Percentiles rank a stretch among this genome's conserved stretches.
phyloP scores from a whole-genome alignment of 495 filamentous ascomycete species.

The Talaromyces wortmannii region DNA sequence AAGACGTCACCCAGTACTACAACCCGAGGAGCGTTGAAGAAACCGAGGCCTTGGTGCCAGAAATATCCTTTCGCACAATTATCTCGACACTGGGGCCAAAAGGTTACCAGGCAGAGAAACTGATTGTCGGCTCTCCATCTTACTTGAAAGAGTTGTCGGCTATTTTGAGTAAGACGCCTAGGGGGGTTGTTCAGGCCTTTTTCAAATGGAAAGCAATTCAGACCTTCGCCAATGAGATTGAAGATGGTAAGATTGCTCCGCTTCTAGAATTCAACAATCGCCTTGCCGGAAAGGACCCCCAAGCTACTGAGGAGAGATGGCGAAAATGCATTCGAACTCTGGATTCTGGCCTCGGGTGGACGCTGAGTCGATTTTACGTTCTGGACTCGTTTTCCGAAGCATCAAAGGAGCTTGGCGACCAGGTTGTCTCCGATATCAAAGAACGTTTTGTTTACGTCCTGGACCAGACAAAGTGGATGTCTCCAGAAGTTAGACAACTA shows the following conservation, averaged over 20 bases:
- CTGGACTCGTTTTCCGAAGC: constrained; percentile 57
- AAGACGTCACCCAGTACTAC: constrained; percentile 56
- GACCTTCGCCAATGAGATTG: constrained; percentile 38
- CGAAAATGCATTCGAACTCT: constrained; percentile 55
- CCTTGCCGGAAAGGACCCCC: constrained; percentile 52
- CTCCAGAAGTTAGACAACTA: constrained; percentile 51
- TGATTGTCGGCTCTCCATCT: constrained; percentile 52
- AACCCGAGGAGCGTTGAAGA: constrained; percentile 49
- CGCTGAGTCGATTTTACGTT: constrained; percentile 60
- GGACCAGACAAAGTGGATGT: constrained; percentile 60
- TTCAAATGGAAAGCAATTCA: constrained; percentile 59
- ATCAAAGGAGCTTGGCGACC: constrained; percentile 59
- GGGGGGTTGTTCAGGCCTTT: constrained; percentile 46
- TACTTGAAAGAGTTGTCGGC: constrained; percentile 45
- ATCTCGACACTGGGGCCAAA: constrained; percentile 46
- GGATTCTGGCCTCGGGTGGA: constrained; percentile 51
- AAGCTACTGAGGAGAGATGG: constrained; percentile 61
- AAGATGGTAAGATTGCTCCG: constrained; percentile 52
- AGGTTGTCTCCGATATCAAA: constrained; percentile 65
- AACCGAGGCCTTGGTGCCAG: constrained; percentile 42
- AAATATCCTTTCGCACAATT: constrained; percentile 45
- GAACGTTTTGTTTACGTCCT: constrained; percentile 55
- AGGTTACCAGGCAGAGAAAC: constrained; percentile 37
- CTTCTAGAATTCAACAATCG: constrained; percentile 52
- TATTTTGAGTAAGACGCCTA: constrained; percentile 37